phyloP scores from a whole-genome alignment of 192 early-diverging fungal genomes.

The Spizellomyces sp. region DNA sequence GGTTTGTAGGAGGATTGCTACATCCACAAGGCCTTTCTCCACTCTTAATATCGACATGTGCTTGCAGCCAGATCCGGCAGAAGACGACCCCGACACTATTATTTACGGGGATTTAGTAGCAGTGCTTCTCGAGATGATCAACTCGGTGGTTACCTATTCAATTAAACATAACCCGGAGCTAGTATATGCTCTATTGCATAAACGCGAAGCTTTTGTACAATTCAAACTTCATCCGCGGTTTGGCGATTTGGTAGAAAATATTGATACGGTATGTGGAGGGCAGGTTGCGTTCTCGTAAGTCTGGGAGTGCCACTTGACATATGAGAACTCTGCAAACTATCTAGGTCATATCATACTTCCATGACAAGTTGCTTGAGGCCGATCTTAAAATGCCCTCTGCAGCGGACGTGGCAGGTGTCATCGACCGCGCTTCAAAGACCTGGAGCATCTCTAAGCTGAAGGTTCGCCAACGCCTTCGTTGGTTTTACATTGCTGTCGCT shows the following conservation, averaged over 20 bases:
- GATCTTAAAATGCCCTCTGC: conserved; percentile 67
- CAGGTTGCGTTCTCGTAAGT: neutral
- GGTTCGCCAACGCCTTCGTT: conserved; percentile 19
- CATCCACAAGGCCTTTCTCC: neutral
- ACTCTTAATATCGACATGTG: neutral
- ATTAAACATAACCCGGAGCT: conserved; percentile 70
- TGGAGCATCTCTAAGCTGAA: conserved; percentile 61
- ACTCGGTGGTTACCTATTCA: conserved; percentile 62
- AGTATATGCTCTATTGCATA: conserved; percentile 69
- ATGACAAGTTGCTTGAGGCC: conserved; percentile 61
- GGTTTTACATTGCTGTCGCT: conserved; percentile 10
- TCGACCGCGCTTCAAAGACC: conserved; percentile 64
- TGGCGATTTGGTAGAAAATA: conserved; percentile 60
- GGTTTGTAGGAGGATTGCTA: neutral
- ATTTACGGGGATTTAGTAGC: conserved; percentile 71
- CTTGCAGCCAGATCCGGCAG: conserved; percentile 9
- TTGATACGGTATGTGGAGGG: conserved; percentile 45
- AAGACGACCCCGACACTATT: conserved; percentile 46
- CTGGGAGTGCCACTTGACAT: neutral
- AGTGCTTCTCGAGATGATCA: conserved; percentile 72
- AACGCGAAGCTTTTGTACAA: conserved; percentile 63
- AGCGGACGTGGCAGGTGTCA: conserved; percentile 63
- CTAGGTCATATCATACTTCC: conserved; percentile 66
- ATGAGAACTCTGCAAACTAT: too few relatives aligned
- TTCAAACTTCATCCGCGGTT: conserved; percentile 59